phyloP scores from a whole-genome alignment of 805 yeast species.

The Lachancea lanzarotensis region DNA sequence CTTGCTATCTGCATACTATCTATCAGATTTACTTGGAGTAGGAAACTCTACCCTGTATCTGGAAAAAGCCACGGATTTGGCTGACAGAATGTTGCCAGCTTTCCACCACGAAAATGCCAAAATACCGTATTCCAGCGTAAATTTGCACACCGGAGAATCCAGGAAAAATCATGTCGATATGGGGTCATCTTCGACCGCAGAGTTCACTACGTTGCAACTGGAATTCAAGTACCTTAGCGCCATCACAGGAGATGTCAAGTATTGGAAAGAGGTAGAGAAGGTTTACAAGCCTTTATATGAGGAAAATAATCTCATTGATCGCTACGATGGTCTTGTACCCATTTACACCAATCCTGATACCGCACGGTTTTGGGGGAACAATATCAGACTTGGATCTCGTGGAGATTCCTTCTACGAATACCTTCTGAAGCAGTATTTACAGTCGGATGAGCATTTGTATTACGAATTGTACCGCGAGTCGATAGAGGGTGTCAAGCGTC shows the following conservation, averaged over 20 bases:
- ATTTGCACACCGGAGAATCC: slow-evolving; percentile 59
- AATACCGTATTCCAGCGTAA: slow-evolving; percentile 73
- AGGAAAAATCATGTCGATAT: slow-evolving; percentile 52
- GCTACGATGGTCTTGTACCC: slow-evolving; percentile 70
- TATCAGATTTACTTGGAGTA: slow-evolving; percentile 45
- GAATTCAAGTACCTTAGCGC: slow-evolving; percentile 78
- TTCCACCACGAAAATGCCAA: slow-evolving; percentile 57
- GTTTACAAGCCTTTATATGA: slow-evolving; percentile 65
- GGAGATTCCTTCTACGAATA: slow-evolving; percentile 94
- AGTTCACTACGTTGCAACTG: slow-evolving; percentile 78
- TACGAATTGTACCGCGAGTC: slow-evolving; percentile 71
- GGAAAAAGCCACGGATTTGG: slow-evolving; percentile 74
- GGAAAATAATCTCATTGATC: slow-evolving; percentile 36
- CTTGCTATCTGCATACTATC: slow-evolving; percentile 70
- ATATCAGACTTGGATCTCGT: slow-evolving; percentile 79
- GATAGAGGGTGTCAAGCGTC: slow-evolving; percentile 66
- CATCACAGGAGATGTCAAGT: slow-evolving; percentile 70
- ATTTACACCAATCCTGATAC: slow-evolving; percentile 69
- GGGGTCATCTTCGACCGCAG: slow-evolving; percentile 87
- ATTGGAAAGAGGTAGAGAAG: slow-evolving; percentile 74
- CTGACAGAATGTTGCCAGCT: slow-evolving; percentile 63
- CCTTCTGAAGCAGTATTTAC: slow-evolving; percentile 75
- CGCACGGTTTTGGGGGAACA: slow-evolving; percentile 57
- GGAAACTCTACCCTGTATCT: slow-evolving; percentile 48
- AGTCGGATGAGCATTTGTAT: slow-evolving; percentile 61